These are phyloP conservation scores for Keithomyces neogunnii DNA, from an alignment of 2,329 filamentous ascomycete species.

Conservation along the genomic window DNA sequence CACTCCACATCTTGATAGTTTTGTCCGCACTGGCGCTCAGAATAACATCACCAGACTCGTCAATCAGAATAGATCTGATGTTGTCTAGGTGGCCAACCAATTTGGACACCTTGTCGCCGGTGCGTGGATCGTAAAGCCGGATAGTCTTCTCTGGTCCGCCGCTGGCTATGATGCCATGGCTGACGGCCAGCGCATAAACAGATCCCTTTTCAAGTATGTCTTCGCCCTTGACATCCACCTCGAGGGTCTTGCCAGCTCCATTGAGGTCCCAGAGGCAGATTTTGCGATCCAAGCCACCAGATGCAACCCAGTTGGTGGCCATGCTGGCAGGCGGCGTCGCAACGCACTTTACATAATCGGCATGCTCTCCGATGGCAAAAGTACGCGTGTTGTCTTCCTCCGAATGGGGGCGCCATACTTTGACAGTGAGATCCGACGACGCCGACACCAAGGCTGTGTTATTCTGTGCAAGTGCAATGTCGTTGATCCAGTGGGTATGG, in stretches of 20 bases:
- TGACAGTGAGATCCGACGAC: conserved; percentile 89
- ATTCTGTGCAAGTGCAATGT: conserved; percentile 71
- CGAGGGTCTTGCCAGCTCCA: conserved; percentile 75
- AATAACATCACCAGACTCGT: conserved; percentile 79
- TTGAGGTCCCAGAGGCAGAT: conserved; percentile 91
- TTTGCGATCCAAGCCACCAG: conserved; percentile 85
- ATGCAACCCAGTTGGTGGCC: conserved; percentile 78
- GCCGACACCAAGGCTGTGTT: conserved; percentile 77
- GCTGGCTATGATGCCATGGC: conserved; percentile 74
- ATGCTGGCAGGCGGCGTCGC: conserved; percentile 59
- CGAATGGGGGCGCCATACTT: conserved; percentile 76
- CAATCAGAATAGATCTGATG: conserved; percentile 83
- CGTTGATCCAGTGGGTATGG: conserved; percentile 95
- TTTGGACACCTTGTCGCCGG: conserved; percentile 86
- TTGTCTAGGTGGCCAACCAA: conserved; percentile 96
- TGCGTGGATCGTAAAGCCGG: conserved; percentile 81
- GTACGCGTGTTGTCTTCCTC: conserved; percentile 40
- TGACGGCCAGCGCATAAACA: conserved; percentile 80
- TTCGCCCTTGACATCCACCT: conserved; percentile 78
- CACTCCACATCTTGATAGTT: conserved; percentile 96
- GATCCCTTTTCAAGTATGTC: conserved; percentile 86
- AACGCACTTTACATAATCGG: conserved; percentile 93
- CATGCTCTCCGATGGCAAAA: conserved; percentile 80
- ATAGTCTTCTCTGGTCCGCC: conserved; percentile 92
- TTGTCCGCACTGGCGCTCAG: conserved; percentile 93